Evolutionary conservation across 2,329 filamentous ascomycete species (phyloP), one percentile per base, ranked within the genome.

Genomic region (Paraconiothyrium sp.): DNA sequence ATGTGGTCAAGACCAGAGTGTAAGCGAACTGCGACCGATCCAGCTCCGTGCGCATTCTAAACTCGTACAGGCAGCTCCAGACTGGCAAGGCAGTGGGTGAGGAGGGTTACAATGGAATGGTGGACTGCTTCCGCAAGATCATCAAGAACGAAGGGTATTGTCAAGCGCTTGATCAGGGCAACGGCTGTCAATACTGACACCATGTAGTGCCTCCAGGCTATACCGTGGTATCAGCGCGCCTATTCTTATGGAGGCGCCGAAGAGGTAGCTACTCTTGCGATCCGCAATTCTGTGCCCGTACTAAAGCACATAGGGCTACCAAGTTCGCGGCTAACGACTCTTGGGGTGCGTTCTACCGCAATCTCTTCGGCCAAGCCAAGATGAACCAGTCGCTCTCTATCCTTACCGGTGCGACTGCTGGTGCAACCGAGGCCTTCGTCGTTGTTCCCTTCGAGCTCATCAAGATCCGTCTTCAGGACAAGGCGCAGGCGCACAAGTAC

Each of bases 291-390:
- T 57, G 37, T 20, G 27, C 39, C 6, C 41, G 14, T 34, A 9
- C 54, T 59, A 67, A 52, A 68, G 63, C 41, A 27, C 34, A 44
- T 62, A 87, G 93, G 83, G 94, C 94, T 47, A 98, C 93, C 84
- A 99, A 99, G 82, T 99, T 99, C 82, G 94, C 95, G 50, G 95
- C 95, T 82, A 99, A 99, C 82, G 95, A 99, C 79, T 92, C 94
- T 79, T 99, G 95, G 95, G 95, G 95, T 74, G 89, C 93, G 81
- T 87, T 97, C 82, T 99, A 97, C 85, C 92, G 93, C 77, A 90
- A 91, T 70, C 79, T 91, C 54, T 98, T 99, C 78, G 93, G 92
- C 68, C 85, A 91, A 59, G 81, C 88, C 59, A 92, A 97, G 84
- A 95, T 96, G 90, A 98, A 87, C 76, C 95, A 99, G 83, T 88